phyloP scores from a whole-genome alignment of 306 rosid genomes.

The Echinosophora koreensis region DNA sequence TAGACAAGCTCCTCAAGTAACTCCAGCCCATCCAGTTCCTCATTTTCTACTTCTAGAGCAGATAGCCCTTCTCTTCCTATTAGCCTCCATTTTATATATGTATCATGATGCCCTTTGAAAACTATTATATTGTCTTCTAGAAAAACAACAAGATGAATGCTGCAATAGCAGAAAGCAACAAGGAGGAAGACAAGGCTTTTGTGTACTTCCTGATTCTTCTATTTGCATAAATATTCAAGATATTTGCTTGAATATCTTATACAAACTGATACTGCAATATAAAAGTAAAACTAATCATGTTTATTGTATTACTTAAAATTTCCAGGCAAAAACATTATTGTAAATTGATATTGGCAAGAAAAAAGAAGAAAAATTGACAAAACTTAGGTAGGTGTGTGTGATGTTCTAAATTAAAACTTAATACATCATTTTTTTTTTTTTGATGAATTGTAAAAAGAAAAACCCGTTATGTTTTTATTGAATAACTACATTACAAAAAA shows the following conservation, averaged over 20 bases:
- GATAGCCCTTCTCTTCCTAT: slow-evolving; percentile 34
- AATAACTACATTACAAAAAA: too few relatives aligned
- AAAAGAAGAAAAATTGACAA: background rate
- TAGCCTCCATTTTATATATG: slow-evolving; percentile 55
- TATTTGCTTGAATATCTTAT: slow-evolving; percentile 9
- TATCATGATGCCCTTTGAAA: slow-evolving; percentile 37
- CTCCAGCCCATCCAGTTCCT: slow-evolving; percentile 58
- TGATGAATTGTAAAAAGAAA: too few relatives aligned
- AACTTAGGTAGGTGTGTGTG: too few relatives aligned
- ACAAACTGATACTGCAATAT: background rate
- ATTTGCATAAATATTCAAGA: slow-evolving; percentile 26
- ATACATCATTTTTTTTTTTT: too few relatives aligned
- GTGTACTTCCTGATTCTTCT: slow-evolving; percentile 30
- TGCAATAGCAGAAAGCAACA: slow-evolving; percentile 65
- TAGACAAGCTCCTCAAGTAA: slow-evolving; percentile 60
- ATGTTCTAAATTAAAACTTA: too few relatives aligned
- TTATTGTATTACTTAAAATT: background rate
- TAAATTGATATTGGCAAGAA: slow-evolving; percentile 10
- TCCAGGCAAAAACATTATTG: background rate
- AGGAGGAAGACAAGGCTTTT: slow-evolving; percentile 56
- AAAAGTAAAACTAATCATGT: background rate
- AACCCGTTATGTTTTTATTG: too few relatives aligned
- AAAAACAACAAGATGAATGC: slow-evolving; percentile 54
- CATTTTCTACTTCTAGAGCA: slow-evolving; percentile 50
- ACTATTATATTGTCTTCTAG: slow-evolving; percentile 42